Percentiles rank a stretch among this genome's conserved stretches.
Evolutionary conservation across 129 eudicot genomes (phyloP).

Genomic region (Artemisia annua): DNA sequence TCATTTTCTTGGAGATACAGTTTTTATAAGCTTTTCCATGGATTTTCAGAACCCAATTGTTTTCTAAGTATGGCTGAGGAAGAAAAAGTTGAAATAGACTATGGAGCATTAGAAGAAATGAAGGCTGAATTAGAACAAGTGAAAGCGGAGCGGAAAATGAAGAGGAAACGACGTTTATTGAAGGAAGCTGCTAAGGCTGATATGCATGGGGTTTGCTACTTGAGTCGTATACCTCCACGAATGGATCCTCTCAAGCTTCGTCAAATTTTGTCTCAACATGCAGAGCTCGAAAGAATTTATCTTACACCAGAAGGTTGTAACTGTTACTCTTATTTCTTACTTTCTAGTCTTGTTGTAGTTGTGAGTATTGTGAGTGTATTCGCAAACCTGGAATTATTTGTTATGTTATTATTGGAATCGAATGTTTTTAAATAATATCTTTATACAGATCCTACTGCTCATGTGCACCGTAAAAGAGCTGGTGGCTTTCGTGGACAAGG

Average conservation of each 20-base stretch:
- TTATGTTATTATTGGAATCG: background rate
- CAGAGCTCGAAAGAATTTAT: slow-evolving; percentile 80
- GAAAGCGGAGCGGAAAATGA: slow-evolving; percentile 41
- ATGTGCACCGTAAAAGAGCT: slow-evolving; percentile 62
- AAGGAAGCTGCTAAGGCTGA: slow-evolving; percentile 68
- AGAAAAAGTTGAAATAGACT: slow-evolving; percentile 34
- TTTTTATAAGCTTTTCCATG: background rate
- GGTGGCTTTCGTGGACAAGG: slow-evolving; percentile 87
- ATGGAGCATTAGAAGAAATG: slow-evolving; percentile 18
- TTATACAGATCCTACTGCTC: slow-evolving; percentile 64
- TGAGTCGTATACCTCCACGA: slow-evolving; percentile 89
- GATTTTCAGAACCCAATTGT: background rate
- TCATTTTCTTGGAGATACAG: too few relatives aligned
- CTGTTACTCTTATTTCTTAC: background rate
- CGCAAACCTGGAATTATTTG: background rate
- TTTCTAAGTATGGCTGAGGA: slow-evolving; percentile 53
- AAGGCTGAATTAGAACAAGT: slow-evolving; percentile 25
- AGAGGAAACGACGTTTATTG: slow-evolving; percentile 50
- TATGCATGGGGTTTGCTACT: slow-evolving; percentile 88
- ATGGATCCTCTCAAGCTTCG: slow-evolving; percentile 92
- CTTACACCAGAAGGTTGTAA: slow-evolving; percentile 77
- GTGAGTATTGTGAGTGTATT: background rate
- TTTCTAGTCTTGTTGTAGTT: background rate
- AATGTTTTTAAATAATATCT: background rate
- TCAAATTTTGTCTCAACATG: slow-evolving; percentile 74